Evolutionary conservation across 768 basidiomycete species (phyloP).

Genomic region (Tricholoma flavovirens): DNA sequence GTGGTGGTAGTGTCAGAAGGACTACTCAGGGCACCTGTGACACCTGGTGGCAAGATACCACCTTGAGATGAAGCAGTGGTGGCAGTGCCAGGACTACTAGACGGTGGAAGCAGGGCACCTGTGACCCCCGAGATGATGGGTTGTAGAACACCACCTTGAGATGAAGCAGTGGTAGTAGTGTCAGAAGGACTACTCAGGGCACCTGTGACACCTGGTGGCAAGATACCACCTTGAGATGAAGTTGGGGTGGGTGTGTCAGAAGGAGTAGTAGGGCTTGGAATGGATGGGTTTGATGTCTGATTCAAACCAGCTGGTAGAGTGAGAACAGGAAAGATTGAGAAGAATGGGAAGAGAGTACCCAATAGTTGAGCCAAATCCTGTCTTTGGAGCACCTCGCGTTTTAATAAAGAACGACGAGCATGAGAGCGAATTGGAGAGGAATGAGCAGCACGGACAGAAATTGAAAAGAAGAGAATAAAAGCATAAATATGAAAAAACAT

Average conservation of each 20-base stretch:
- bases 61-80: background rate
- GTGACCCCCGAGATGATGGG: background rate
- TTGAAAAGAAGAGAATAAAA: conserved; percentile 23
- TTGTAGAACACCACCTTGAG: background rate
- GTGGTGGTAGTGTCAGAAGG: background rate
- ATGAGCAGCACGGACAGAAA: conserved; percentile 30
- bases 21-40: background rate
- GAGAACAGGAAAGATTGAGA: background rate
- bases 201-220: no score
- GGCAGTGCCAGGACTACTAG: background rate
- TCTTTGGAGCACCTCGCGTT: conserved; percentile 11
- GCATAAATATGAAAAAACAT: conserved; percentile 27
- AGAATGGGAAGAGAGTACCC: background rate
- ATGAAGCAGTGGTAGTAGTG: background rate
- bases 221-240: background rate
- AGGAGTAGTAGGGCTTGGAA: no score
- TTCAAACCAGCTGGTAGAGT: no score
- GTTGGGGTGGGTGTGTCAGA: no score
- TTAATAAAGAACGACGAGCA: conserved; percentile 30
- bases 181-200: background rate
- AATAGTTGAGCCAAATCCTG: background rate
- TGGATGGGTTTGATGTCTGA: no score
- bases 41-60: background rate
- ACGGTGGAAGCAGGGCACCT: background rate
- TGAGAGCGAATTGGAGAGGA: conserved; percentile 29